A percentile compares a stretch with the other conserved stretches of the same genome.
Conservation (phyloP, 1,284 basidiomycete species). For the Anthracocystis panici-leucophaei region DNA sequence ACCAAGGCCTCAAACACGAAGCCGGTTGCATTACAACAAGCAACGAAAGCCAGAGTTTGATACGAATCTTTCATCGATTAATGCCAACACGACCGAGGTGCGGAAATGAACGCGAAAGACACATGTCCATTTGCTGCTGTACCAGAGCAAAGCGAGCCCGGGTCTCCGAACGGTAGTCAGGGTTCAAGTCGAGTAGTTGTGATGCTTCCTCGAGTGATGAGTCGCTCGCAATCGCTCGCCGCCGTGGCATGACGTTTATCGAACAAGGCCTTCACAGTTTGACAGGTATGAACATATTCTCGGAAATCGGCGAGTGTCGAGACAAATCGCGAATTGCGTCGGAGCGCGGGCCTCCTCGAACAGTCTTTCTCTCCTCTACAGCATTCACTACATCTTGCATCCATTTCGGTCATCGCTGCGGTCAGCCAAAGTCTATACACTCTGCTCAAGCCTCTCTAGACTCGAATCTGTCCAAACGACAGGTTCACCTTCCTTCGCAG, state of each 20-base stretch:
- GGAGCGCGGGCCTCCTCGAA: conserved; percentile 12
- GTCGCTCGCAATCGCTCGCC: not conserved
- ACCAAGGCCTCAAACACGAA: not conserved
- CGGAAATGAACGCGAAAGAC: too few relatives aligned
- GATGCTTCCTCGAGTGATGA: not conserved
- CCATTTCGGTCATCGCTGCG: not conserved
- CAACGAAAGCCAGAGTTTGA: too few relatives aligned
- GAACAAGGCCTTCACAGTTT: conserved; percentile 1
- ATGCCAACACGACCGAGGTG: too few relatives aligned
- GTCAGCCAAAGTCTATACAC: not conserved
- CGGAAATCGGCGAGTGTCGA: conserved; percentile 20
- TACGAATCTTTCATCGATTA: too few relatives aligned
- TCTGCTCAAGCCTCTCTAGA: not conserved
- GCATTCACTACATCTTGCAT: not conserved
- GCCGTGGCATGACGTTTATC: not conserved
- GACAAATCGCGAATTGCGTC: conserved; percentile 4
- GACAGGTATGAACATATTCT: conserved; percentile 18
- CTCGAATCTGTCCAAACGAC: not conserved
- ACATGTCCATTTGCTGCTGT: too few relatives aligned
- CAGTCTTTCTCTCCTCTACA: not conserved
- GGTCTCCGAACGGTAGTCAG: too few relatives aligned
- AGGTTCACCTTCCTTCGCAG: not conserved
- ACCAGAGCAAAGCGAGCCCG: too few relatives aligned
- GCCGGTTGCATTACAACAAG: conserved; percentile 1
- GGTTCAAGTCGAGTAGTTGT: too few relatives aligned